Conservation (phyloP, 176 grass and related monocot genomes). For the Cymbopogon citratus region DNA sequence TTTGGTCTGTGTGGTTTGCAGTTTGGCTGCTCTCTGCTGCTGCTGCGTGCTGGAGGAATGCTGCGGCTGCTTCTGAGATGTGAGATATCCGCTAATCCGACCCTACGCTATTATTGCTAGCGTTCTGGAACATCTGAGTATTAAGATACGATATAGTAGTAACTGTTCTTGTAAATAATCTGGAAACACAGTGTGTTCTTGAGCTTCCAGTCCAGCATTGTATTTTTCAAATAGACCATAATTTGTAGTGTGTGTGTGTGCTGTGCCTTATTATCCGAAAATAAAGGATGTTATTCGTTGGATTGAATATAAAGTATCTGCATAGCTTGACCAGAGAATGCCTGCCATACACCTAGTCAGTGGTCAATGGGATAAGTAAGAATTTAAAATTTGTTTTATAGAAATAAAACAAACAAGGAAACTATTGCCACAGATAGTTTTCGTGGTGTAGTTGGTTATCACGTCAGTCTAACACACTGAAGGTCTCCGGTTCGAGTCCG, state of each 20-base stretch:
- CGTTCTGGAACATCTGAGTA: background rate
- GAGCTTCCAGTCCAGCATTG: background rate
- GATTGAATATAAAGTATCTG: background rate
- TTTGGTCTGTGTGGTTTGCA: background rate
- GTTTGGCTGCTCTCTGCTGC: constrained; percentile 31
- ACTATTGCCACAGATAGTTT: too few relatives aligned
- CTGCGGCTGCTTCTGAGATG: constrained; percentile 11
- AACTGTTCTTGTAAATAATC: background rate
- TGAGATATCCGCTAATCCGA: background rate
- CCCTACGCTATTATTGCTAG: background rate
- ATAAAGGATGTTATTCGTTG: background rate
- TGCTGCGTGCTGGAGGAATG: constrained; percentile 44
- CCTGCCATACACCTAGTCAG: too few relatives aligned
- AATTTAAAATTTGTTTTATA: too few relatives aligned
- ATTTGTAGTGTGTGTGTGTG: background rate
- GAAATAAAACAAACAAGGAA: too few relatives aligned
- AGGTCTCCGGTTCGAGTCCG: constrained; percentile 69
- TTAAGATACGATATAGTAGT: background rate
- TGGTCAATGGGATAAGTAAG: too few relatives aligned
- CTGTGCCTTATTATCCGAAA: background rate
- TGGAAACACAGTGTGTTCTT: background rate
- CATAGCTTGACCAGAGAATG: background rate
- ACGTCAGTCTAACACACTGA: constrained; percentile 86
- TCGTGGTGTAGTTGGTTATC: constrained; percentile 93
- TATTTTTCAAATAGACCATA: background rate